These are phyloP conservation scores for Ophiostoma sp. DNA, from an alignment of 2,329 filamentous ascomycete species.

Conservation along the genomic window DNA sequence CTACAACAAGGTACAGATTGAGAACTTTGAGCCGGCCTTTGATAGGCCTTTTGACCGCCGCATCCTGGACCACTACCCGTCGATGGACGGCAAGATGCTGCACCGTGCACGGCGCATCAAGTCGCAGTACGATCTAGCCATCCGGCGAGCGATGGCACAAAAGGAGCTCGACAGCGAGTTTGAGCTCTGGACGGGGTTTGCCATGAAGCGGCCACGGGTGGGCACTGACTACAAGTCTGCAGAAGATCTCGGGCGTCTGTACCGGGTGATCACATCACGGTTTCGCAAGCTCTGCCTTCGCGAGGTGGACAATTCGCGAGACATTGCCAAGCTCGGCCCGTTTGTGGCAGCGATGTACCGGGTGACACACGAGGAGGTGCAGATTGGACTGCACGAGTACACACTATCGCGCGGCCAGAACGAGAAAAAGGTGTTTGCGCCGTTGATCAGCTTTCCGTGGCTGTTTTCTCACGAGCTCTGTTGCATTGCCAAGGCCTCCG, in stretches of 20 bases:
- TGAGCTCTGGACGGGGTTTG: constrained; percentile 84
- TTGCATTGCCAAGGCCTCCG: constrained; percentile 49
- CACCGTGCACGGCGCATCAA: constrained; percentile 64
- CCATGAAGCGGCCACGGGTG: constrained; percentile 66
- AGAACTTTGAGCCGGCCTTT: constrained; percentile 69
- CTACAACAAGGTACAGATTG: constrained; percentile 66
- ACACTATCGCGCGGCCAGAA: constrained; percentile 11
- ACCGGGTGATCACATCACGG: constrained; percentile 59
- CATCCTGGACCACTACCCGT: constrained; percentile 57
- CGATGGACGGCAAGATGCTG: constrained; percentile 46
- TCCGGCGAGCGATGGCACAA: constrained; percentile 78
- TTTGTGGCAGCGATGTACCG: constrained; percentile 86
- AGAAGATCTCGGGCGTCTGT: constrained; percentile 71
- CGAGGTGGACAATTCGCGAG: constrained; percentile 52
- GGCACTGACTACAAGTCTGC: constrained; percentile 78
- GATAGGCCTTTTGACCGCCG: constrained; percentile 68
- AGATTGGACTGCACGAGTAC: constrained; percentile 51
- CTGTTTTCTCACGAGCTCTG: constrained; percentile 70
- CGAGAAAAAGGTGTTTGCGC: constrained; percentile 51
- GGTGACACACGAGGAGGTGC: constrained; percentile 68
- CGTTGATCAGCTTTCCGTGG: constrained; percentile 93
- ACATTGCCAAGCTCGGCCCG: constrained; percentile 56
- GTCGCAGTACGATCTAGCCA: constrained; percentile 65
- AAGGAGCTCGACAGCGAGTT: constrained; percentile 82
- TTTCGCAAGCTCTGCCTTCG: constrained; percentile 64